Base-by-base conservation (phyloP, 495 filamentous ascomycete species). In the Achaetomiella virescens region DNA sequence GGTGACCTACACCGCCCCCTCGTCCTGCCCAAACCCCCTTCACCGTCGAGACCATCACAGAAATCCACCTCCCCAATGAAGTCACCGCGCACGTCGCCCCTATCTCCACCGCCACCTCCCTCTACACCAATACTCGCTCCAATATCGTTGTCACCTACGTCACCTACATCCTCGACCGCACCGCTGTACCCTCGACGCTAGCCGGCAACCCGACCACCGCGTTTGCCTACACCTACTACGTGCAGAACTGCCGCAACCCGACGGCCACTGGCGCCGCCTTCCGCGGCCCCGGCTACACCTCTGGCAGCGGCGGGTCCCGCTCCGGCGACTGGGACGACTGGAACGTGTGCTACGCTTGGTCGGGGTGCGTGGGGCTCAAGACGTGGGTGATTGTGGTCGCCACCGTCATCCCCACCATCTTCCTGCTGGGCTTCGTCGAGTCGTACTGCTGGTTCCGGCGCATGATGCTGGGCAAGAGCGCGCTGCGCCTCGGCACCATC, bases 381-480 rank as follows among this genome's bases (percentile, higher is more conserved):
- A 68, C 64, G 36, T 58, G 72, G 44, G 65, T 71, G 4, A 64
- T 80, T 43, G 72, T 76, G 38, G 48, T 66, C 8, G 61, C 69
- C 8, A 53, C 75, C 14, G 66, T 76, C 43, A 53, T 76, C 8
- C 68, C 73, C 7, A 45, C 75, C 3, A 61, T 74, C 50, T 71
- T 81, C 53, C 40, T 80, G 20, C 60, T 74, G 14, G 78, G 78
- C 25, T 73, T 80, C 58, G 40, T 77, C 45, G 77, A 80, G 56
- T 70, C 66, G 44, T 81, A 66, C 61, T 55, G 77, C 40, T 77
- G 76, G 52, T 81, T 81, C 67, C 72, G 76, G 33, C 71, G 75
- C 6, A 61, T 81, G 54, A 79, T 79, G 77, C 66, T 70, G 1
- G 78, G 78, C 29, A 72, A 71, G 67, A 66, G 72, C 31, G 68